phyloP scores from a whole-genome alignment of 441 rosid genomes.

The Omphalea diandra region DNA sequence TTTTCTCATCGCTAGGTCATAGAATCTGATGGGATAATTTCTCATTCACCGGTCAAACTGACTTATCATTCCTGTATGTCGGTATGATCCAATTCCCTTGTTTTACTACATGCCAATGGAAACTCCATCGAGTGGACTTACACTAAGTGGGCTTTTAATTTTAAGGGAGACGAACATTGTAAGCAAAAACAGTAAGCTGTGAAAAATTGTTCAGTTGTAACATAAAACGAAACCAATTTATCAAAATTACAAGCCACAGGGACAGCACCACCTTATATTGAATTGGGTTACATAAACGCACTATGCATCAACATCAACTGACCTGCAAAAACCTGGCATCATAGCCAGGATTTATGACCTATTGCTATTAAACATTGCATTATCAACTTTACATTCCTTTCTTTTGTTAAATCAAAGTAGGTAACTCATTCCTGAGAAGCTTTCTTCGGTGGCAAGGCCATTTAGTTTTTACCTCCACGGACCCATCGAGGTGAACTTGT shows the following conservation, averaged over 20 bases:
- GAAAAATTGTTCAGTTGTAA: neutral
- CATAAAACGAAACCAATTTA: neutral
- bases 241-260: slow-evolving; percentile 23
- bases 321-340: slow-evolving; percentile 7
- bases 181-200: neutral
- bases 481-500: slow-evolving; percentile 59
- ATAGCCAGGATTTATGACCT: slow-evolving; percentile 1
- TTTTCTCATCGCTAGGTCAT: too few relatives aligned
- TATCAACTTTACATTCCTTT: slow-evolving; percentile 17
- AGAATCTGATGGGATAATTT: too few relatives aligned
- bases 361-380: slow-evolving; percentile 12
- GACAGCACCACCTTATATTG: slow-evolving; percentile 6
- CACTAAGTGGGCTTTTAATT: too few relatives aligned
- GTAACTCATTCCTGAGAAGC: slow-evolving; percentile 1
- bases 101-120: too few relatives aligned
- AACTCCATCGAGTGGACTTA: too few relatives aligned
- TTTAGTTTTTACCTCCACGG: slow-evolving; percentile 49
- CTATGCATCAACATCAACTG: neutral
- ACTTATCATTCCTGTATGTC: too few relatives aligned
- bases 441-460: neutral
- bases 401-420: slow-evolving; percentile 6
- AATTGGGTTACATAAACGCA: slow-evolving; percentile 5
- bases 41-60: too few relatives aligned
- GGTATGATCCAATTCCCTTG: too few relatives aligned
- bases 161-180: neutral